Conservation (phyloP, 2,329 filamentous ascomycete species). For the Fusarium miscanthi region DNA sequence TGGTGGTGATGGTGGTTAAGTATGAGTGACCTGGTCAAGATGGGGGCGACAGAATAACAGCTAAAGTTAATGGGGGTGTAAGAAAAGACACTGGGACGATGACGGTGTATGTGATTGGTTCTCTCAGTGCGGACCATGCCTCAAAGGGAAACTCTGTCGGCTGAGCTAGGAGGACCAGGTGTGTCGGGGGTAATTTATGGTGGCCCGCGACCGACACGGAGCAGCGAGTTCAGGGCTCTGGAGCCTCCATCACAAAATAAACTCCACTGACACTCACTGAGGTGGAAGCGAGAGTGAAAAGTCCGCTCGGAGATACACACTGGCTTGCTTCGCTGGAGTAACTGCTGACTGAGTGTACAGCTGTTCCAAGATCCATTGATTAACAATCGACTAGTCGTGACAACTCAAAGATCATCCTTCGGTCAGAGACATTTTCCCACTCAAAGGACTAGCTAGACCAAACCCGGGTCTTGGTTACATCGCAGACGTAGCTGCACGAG, state of each 20-base stretch:
- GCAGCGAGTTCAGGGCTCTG: not conserved
- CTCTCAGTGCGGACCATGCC: not conserved
- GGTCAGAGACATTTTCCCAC: not conserved
- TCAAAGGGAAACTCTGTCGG: not conserved
- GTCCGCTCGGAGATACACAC: conserved; percentile 18
- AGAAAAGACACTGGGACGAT: conserved; percentile 6
- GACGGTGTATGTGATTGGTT: conserved; percentile 20
- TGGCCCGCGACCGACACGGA: conserved; percentile 11
- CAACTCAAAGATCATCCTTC: not conserved
- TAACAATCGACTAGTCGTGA: not conserved
- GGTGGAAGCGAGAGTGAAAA: conserved; percentile 10
- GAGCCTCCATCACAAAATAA: not conserved
- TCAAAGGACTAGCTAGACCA: not conserved
- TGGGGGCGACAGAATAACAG: conserved; percentile 35
- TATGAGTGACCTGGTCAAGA: conserved; percentile 11
- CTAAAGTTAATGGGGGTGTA: conserved; percentile 1
- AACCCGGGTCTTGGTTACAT: conserved; percentile 5
- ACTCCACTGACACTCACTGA: conserved; percentile 8
- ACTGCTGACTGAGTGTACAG: not conserved
- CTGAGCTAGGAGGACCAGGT: conserved; percentile 3
- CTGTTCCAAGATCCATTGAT: conserved; percentile 1
- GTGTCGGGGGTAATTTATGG: conserved; percentile 16
- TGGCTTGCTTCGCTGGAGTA: no score
- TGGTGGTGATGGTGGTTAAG: conserved; percentile 13
- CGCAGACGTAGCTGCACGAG: conserved; percentile 17